Evolutionary conservation across 148 eudicot species (phyloP), one percentile per base, ranked within the genome.

Genomic region (Dianthus caryophyllus): DNA sequence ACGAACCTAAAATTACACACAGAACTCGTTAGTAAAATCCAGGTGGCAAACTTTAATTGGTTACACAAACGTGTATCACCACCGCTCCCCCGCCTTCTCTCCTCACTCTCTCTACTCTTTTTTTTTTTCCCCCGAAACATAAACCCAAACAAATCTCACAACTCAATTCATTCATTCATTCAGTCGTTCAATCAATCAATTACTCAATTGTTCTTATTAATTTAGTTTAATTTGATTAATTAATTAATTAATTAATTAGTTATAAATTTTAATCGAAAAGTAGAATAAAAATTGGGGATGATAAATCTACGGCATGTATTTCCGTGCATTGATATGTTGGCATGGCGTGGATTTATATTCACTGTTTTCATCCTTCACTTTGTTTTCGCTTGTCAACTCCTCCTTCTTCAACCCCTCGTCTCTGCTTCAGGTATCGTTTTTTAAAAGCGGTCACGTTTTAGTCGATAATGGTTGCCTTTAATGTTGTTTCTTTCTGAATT

Each of bases 371-470:
- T 92, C 59, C 82, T 92, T 46, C 82, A 92, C 69, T 89, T 92
- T 53, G 91, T 92, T 5, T 77, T 89, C 56, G 82, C 75, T 48
- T 92, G 90, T 60, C 97, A 92, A 51, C 73, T 91, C 54, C 79
- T 89, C 22, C 85, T 92, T 49, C 93, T 92, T 25, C 96, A 87
- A 16, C 97, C 97, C 4, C 87, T 92, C 15, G 94, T 92, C 53
- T 78, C 89, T 74, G 94, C 96, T 61, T 56, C 73, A 77, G 98
- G 98, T 92, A 67, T n/a, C n/a, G n/a, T n/a, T n/a, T n/a, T n/a
- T n/a, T n/a, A n/a, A n/a, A n/a, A n/a, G n/a, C n/a, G n/a, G n/a
- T n/a, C n/a, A n/a, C n/a, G n/a, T n/a, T n/a, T n/a, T n/a, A n/a
- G n/a, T n/a, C n/a, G n/a, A n/a, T n/a, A n/a, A n/a, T n/a, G n/a